These are phyloP conservation scores for Phytophthora pisi DNA, from an alignment of 352 stramenopile genomes.

Conservation along the genomic window DNA sequence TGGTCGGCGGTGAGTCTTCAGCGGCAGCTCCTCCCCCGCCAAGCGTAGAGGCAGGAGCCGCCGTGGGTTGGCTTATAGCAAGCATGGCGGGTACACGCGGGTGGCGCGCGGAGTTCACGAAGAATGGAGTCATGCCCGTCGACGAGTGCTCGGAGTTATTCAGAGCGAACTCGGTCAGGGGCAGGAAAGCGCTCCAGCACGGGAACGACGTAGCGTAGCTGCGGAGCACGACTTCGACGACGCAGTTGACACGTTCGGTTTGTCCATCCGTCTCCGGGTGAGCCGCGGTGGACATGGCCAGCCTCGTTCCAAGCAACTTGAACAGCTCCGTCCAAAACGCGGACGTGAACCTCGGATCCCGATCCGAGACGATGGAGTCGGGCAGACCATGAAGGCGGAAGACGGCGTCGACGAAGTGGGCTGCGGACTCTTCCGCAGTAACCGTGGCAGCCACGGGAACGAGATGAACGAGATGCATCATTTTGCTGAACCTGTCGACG, in stretches of 20 bases:
- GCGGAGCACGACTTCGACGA: not conserved
- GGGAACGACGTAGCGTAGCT: not conserved
- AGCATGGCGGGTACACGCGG: not conserved
- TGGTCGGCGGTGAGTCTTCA: too few relatives aligned
- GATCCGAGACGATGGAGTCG: not conserved
- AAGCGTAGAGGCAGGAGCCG: too few relatives aligned
- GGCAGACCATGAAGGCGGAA: not conserved
- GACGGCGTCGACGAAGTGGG: not conserved
- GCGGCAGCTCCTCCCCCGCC: too few relatives aligned
- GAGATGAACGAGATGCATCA: not conserved
- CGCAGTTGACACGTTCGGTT: not conserved
- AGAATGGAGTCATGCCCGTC: not conserved
- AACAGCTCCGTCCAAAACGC: not conserved
- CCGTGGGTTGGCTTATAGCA: not conserved
- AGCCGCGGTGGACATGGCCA: not conserved
- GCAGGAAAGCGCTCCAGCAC: not conserved
- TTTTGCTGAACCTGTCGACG: not conserved
- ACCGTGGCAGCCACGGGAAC: not conserved
- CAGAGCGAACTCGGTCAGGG: not conserved
- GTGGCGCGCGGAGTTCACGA: not conserved
- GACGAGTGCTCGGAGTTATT: not conserved
- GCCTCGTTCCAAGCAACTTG: not conserved
- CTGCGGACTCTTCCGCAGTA: not conserved
- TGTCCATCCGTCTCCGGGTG: not conserved
- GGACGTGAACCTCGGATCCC: not conserved